Base-by-base conservation (phyloP, 2,329 filamentous ascomycete species). In the Xylaria sp. region DNA sequence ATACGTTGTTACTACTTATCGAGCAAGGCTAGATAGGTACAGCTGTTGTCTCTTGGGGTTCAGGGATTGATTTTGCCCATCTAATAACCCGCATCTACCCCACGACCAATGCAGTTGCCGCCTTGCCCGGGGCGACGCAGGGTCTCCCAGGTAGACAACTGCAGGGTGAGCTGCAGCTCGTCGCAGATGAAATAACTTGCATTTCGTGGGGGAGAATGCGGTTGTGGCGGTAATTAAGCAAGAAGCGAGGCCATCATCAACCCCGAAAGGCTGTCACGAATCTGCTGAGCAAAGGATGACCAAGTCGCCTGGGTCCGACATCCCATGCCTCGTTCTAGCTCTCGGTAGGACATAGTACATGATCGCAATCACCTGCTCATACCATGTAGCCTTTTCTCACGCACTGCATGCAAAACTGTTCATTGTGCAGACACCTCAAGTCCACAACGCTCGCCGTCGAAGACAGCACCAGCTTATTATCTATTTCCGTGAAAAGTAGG, bases 331-430 rank as follows among this genome's bases (percentile, higher is more conserved):
- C 38, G 10, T 25, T 38, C 11, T 41, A 11, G 53, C 21, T 44
- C 43, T 33, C 51, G 40, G n/a, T 46, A 51, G 11, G 35, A 21
- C 19, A 54, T 40, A 37, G 44, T 29, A 43, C 17, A 15, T 62
- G 60, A 60, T 60, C 56, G 56, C 60, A 55, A 55, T 55, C 55
- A 59, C 56, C 60, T 63, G 55, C 60, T 63, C 60, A 56, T 46
- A 29, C 29, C 44, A 44, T 59, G 46, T 31, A 41, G 40, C 38
- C 17, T 13, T 52, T 58, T 52, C 55, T 63, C 60, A 63, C 60
- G 60, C 60, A 63, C 37, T 60, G 60, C 60, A 63, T 63, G 41
- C 46, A 41, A 52, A 25, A 13, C 38, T 59, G 37, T 37, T 54
- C 29, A 21, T 53, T 41, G 40, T 49, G 60, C 56, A 55, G 59